Evolutionary conservation across 2,329 filamentous ascomycete species (phyloP).

Genomic region (Alternaria triticina): DNA sequence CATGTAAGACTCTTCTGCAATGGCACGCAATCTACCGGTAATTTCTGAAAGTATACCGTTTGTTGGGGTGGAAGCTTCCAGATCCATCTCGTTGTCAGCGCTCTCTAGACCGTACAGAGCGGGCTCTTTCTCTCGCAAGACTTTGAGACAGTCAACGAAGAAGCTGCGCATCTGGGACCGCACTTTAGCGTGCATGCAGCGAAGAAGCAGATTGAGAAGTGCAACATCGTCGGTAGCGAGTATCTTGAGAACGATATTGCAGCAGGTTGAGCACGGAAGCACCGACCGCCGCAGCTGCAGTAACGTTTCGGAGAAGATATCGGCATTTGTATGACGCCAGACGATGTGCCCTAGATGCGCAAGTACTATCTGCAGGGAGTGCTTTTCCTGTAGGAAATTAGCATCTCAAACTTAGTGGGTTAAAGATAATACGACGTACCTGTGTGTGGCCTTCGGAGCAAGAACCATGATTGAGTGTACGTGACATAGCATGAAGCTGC

Average conservation of each 20-base stretch:
- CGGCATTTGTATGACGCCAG: conserved; percentile 71
- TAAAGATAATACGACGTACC: conserved; percentile 4
- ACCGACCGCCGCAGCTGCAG: conserved; percentile 60
- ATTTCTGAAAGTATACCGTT: conserved; percentile 29
- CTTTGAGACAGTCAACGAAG: conserved; percentile 39
- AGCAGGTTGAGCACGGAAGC: conserved; percentile 60
- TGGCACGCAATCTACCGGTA: conserved; percentile 21
- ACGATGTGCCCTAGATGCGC: conserved; percentile 78
- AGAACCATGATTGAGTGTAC: conserved; percentile 54
- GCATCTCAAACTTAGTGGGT: neutral
- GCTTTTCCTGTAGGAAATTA: conserved; percentile 48
- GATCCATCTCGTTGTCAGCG: conserved; percentile 38
- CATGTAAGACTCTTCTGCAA: conserved; percentile 32
- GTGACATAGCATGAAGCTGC: conserved; percentile 65
- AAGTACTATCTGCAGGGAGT: conserved; percentile 63
- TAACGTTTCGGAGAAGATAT: conserved; percentile 66
- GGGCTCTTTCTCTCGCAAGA: conserved; percentile 42
- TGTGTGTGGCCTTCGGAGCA: conserved; percentile 56
- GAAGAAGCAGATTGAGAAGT: conserved; percentile 66
- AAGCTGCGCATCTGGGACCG: conserved; percentile 37
- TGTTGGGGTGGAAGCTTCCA: conserved; percentile 14
- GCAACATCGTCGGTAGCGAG: conserved; percentile 62
- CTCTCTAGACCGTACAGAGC: conserved; percentile 33
- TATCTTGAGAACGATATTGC: conserved; percentile 67
- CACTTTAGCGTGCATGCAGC: conserved; percentile 36